Evolutionary conservation across 208 protist species (phyloP).

Genomic region (Perkinsela sp.): DNA sequence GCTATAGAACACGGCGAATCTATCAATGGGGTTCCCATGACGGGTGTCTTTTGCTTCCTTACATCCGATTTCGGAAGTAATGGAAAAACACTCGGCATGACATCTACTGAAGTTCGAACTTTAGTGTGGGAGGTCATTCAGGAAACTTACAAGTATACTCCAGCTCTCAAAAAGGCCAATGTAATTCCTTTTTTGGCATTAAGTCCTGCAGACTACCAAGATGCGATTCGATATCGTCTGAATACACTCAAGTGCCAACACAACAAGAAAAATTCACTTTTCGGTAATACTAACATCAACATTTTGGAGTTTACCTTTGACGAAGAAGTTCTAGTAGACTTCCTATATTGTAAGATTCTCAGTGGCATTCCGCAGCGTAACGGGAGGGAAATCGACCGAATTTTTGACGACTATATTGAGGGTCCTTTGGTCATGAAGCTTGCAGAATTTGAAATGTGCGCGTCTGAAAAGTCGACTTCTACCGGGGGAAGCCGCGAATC

Average conservation of each 20-base stretch:
- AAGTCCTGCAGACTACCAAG: neutral
- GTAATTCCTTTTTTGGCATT: neutral
- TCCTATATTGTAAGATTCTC: neutral
- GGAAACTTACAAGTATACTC: neutral
- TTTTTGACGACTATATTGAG: neutral
- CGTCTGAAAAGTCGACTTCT: no score
- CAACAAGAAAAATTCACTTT: neutral
- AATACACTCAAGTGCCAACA: neutral
- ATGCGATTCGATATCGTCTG: neutral
- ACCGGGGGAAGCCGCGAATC: no score
- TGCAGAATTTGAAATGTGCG: neutral
- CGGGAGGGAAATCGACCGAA: neutral
- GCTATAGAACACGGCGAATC: neutral
- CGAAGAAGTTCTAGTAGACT: neutral
- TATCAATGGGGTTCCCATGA: neutral
- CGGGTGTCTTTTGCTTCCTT: neutral
- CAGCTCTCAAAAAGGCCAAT: neutral
- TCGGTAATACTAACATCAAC: neutral
- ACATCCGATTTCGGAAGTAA: neutral
- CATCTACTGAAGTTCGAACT: neutral
- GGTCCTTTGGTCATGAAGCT: neutral
- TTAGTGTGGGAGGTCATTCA: neutral
- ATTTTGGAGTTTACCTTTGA: neutral
- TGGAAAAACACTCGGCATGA: neutral
- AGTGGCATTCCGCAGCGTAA: neutral